Conservation (phyloP, 306 rosid species). For the Acacia confusa region DNA sequence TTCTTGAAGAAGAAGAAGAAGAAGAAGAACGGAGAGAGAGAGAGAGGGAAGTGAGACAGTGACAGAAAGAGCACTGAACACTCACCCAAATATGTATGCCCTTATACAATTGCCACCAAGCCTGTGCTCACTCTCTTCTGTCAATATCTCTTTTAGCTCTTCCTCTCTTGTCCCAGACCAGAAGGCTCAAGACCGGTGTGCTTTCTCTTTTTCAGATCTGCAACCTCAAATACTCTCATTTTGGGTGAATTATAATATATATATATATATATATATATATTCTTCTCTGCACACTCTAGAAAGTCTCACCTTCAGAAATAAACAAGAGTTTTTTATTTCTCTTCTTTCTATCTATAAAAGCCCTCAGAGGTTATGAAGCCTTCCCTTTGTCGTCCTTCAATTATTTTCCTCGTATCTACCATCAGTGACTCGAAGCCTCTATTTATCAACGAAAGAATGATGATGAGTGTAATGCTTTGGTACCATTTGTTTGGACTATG, state of each 20-base stretch:
- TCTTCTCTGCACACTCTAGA: background rate
- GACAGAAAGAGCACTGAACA: constrained; percentile 60
- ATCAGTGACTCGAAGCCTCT: background rate
- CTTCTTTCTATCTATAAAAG: background rate
- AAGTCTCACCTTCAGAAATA: background rate
- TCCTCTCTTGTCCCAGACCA: background rate
- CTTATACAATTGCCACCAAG: constrained; percentile 49
- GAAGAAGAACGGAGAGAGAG: background rate
- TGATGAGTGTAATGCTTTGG: constrained; percentile 14
- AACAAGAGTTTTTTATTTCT: background rate
- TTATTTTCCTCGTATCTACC: background rate
- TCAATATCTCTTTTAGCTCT: constrained; percentile 30
- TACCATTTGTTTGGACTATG: background rate
- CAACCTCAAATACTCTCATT: constrained; percentile 6
- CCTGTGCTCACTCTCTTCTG: constrained; percentile 82
- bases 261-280: background rate
- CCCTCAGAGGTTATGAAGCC: background rate
- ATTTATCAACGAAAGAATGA: background rate
- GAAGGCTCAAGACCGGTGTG: background rate
- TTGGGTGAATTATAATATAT: background rate
- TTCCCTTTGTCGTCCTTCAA: background rate
- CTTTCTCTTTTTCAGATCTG: constrained; percentile 16
- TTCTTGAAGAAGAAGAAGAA: background rate
- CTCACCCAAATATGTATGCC: constrained; percentile 43
- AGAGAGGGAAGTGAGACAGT: background rate